These are phyloP conservation scores for Pseudogymnoascus sp. DNA, from an alignment of 2,329 filamentous ascomycete species.

Conservation along the genomic window DNA sequence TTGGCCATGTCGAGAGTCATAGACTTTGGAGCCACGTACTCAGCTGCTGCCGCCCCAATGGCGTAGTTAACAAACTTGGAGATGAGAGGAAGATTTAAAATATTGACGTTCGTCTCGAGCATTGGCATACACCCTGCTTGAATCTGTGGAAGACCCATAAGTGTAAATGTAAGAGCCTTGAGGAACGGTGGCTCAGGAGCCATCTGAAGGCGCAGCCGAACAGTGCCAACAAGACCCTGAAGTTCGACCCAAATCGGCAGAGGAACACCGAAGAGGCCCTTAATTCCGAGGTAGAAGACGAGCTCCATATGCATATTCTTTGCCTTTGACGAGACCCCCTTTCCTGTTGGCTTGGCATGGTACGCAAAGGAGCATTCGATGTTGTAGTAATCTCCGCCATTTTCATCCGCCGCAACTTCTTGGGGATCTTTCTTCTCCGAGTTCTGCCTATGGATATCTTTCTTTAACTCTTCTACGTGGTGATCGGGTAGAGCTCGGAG, in stretches of 20 bases:
- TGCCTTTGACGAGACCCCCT: conserved; percentile 68
- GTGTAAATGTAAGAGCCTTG: conserved; percentile 83
- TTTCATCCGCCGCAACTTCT: conserved; percentile 79
- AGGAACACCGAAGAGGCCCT: conserved; percentile 65
- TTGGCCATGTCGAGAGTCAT: conserved; percentile 87
- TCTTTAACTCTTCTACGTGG: conserved; percentile 73
- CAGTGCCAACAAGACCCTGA: conserved; percentile 81
- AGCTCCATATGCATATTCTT: conserved; percentile 97
- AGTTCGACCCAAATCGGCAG: conserved; percentile 58
- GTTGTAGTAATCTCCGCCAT: conserved; percentile 89
- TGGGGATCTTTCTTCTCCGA: conserved; percentile 75
- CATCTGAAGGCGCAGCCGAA: conserved; percentile 73
- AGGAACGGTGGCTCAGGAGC: conserved; percentile 86
- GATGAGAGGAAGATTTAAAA: conserved; percentile 84
- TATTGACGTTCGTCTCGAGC: conserved; percentile 82
- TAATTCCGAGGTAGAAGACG: conserved; percentile 86
- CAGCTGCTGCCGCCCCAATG: conserved; percentile 73
- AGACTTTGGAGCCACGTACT: conserved; percentile 92
- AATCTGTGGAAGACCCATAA: conserved; percentile 90
- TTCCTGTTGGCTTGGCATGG: conserved; percentile 68
- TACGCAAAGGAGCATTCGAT: conserved; percentile 86
- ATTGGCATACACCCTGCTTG: conserved; percentile 86
- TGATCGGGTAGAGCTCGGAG: conserved; percentile 76
- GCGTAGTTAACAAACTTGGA: conserved; percentile 97
- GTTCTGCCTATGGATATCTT: conserved; percentile 71